phyloP scores from a whole-genome alignment of 306 rosid genomes.

The Trichosanthes cucumerina region DNA sequence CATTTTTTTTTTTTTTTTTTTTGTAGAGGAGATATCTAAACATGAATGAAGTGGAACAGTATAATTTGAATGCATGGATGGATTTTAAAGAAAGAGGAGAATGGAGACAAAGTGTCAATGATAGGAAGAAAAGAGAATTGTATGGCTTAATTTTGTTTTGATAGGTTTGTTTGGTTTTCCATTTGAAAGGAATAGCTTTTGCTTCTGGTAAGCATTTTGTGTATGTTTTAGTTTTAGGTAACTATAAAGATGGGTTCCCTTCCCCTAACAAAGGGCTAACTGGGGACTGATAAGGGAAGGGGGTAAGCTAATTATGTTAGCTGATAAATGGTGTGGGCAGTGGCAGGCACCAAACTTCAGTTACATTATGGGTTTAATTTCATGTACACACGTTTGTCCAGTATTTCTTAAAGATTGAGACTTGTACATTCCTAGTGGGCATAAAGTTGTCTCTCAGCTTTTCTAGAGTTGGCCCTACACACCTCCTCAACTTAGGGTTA shows the following conservation, averaged over 20 bases:
- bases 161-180: background rate
- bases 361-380: background rate
- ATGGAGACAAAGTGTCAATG: background rate
- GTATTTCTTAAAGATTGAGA: constrained; percentile 4
- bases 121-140: background rate
- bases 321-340: background rate
- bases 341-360: background rate
- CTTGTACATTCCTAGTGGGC: constrained; percentile 1
- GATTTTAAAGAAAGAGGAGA: background rate
- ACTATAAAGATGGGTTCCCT: background rate
- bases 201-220: background rate
- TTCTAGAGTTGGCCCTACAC: background rate
- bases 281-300: background rate
- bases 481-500: background rate
- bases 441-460: constrained; percentile 8
- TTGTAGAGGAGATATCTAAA: background rate
- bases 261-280: background rate
- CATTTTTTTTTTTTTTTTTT: background rate
- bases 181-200: background rate
- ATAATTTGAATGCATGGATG: background rate
- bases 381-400: background rate
- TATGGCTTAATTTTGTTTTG: background rate
- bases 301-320: background rate
- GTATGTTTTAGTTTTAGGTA: background rate
- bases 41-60: background rate